Evolutionary conservation across 2,329 filamentous ascomycete species (phyloP).

Genomic region (Beauveria caledonica): DNA sequence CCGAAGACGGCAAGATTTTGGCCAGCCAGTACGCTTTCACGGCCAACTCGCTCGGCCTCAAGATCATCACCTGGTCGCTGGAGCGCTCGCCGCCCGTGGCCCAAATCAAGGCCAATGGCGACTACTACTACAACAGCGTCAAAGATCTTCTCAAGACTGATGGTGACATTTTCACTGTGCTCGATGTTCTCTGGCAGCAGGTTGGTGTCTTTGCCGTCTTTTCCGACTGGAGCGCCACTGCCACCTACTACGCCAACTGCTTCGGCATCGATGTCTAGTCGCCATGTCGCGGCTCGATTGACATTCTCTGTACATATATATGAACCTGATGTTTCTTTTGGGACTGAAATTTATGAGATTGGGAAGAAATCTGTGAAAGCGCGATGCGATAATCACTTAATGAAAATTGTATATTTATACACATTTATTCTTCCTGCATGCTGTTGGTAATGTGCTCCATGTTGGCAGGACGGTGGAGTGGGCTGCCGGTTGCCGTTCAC

Average conservation of each 20-base stretch:
- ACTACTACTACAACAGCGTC: slow-evolving; percentile 51
- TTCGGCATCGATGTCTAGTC: slow-evolving; percentile 33
- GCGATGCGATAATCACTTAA: background rate
- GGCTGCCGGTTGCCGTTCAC: background rate
- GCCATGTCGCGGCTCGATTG: background rate
- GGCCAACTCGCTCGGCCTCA: slow-evolving; percentile 52
- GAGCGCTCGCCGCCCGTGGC: slow-evolving; percentile 56
- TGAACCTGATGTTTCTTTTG: background rate
- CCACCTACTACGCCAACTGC: slow-evolving; percentile 66
- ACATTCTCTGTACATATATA: background rate
- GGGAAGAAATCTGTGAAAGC: background rate
- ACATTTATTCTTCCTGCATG: background rate
- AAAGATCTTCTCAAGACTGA: slow-evolving; percentile 49
- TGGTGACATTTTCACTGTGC: slow-evolving; percentile 57
- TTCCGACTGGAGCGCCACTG: slow-evolving; percentile 60
- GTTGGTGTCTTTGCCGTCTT: slow-evolving; percentile 57
- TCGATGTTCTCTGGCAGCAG: slow-evolving; percentile 55
- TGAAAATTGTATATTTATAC: background rate
- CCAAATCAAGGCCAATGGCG: slow-evolving; percentile 33
- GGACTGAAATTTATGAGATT: background rate
- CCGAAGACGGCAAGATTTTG: slow-evolving; percentile 45
- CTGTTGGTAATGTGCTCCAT: slow-evolving; percentile 1
- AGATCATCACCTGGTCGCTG: slow-evolving; percentile 61
- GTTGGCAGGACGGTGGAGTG: background rate
- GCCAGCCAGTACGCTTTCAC: slow-evolving; percentile 54